Conservation (phyloP, 2,329 filamentous ascomycete species). For the Penicillium sp. region DNA sequence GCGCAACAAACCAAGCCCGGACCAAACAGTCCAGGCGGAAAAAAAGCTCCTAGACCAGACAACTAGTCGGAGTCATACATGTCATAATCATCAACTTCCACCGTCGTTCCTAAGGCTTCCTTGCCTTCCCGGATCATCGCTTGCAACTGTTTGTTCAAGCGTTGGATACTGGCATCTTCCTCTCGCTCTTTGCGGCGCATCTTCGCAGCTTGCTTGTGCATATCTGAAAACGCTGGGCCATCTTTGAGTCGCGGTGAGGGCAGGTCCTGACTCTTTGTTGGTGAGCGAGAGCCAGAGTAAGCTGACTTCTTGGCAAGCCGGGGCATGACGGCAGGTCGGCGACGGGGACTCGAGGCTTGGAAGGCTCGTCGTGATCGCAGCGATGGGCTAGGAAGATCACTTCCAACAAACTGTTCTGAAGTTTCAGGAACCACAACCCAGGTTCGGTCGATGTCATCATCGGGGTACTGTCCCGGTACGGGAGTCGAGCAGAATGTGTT, state of each 20-base stretch:
- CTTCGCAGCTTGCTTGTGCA: conserved; percentile 71
- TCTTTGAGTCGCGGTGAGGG: conserved; percentile 33
- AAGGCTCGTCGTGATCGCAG: conserved; percentile 21
- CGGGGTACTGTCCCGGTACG: conserved; percentile 57
- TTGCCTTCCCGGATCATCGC: conserved; percentile 88
- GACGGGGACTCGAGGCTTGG: conserved; percentile 25
- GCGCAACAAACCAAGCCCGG: conserved; percentile 10
- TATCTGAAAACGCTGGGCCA: conserved; percentile 55
- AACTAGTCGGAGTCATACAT: conserved; percentile 36
- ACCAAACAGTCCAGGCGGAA: background rate
- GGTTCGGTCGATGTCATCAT: conserved; percentile 60
- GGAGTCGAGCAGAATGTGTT: conserved; percentile 40
- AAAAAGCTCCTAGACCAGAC: background rate
- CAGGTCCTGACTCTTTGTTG: conserved; percentile 22
- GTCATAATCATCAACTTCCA: conserved; percentile 61
- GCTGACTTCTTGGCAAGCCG: conserved; percentile 25
- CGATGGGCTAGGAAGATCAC: conserved; percentile 16
- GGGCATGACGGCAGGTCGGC: conserved; percentile 28
- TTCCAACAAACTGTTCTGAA: conserved; percentile 15
- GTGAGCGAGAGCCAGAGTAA: conserved; percentile 24
- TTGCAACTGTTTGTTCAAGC: conserved; percentile 76
- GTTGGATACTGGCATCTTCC: conserved; percentile 74
- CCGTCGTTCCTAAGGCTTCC: conserved; percentile 75
- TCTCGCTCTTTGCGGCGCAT: conserved; percentile 73
- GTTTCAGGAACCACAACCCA: conserved; percentile 66